A percentile compares a stretch with the other conserved stretches of the same genome.
Evolutionary conservation across 768 basidiomycete genomes (phyloP).

Genomic region (Chalciporus sphaerocephalus): DNA sequence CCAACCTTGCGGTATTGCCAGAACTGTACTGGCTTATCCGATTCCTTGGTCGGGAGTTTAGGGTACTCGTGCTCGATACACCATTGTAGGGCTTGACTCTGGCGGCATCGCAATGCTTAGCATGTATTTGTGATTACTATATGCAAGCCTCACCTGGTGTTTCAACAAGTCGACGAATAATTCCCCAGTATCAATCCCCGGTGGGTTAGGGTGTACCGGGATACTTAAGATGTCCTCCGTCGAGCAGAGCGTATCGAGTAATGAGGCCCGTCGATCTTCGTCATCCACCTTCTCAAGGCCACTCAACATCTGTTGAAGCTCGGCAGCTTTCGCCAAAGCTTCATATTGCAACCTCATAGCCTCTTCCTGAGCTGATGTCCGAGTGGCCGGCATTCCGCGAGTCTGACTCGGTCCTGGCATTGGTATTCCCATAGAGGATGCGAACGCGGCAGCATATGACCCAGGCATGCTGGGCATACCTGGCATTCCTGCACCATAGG

Average conservation of each 20-base stretch:
- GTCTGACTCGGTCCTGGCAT: conserved; percentile 21
- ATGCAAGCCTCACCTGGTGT: conserved; percentile 58
- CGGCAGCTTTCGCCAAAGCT: conserved; percentile 54
- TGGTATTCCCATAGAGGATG: conserved; percentile 15
- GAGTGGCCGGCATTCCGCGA: conserved; percentile 7
- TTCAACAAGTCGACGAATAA: conserved; percentile 70
- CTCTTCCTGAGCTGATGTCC: conserved; percentile 35
- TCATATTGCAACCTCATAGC: conserved; percentile 34
- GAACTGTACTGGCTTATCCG: conserved; percentile 80
- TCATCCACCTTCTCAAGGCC: conserved; percentile 75
- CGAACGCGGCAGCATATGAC: conserved; percentile 13
- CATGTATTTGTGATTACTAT: neutral
- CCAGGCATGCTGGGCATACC: conserved; percentile 11
- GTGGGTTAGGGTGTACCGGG: conserved; percentile 67
- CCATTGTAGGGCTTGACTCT: conserved; percentile 87
- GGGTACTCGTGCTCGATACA: conserved; percentile 81
- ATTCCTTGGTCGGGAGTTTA: conserved; percentile 56
- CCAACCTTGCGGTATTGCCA: conserved; percentile 69
- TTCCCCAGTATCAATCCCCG: conserved; percentile 61
- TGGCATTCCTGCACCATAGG: conserved; percentile 13
- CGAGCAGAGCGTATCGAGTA: conserved; percentile 66
- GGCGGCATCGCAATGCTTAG: neutral
- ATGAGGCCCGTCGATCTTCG: conserved; percentile 62
- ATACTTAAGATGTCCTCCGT: conserved; percentile 68
- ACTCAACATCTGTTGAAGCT: conserved; percentile 61